Percentiles rank a stretch among this genome's conserved stretches.
phyloP scores from a whole-genome alignment of 331 rosid species.

The Quercus tomentella region DNA sequence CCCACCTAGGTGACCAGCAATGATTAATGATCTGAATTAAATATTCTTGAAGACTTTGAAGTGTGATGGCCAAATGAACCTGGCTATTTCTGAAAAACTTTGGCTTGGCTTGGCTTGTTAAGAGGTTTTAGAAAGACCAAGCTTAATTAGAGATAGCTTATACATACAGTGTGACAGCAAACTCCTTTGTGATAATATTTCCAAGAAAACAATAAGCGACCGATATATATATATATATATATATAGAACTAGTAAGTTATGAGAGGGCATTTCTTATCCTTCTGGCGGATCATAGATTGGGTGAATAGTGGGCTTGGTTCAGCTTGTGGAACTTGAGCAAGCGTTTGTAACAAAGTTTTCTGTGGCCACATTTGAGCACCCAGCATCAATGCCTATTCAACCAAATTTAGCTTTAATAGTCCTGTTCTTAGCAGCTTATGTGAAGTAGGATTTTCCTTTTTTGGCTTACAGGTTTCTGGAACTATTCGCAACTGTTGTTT shows the following conservation, averaged over 20 bases:
- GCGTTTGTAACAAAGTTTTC: neutral
- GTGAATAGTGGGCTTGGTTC: neutral
- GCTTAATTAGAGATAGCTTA: neutral
- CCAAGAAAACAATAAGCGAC: neutral
- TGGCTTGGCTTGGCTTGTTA: neutral
- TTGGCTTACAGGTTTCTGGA: slow-evolving; percentile 71
- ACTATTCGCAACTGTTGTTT: slow-evolving; percentile 93
- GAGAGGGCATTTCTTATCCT: neutral
- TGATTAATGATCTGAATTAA: neutral
- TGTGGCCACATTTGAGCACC: neutral
- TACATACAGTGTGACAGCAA: neutral
- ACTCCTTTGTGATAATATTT: neutral
- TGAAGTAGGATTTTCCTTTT: slow-evolving; percentile 5
- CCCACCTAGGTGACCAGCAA: neutral
- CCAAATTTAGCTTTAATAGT: neutral
- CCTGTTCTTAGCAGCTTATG: slow-evolving; percentile 7
- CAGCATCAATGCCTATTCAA: neutral
- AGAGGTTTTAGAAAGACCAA: neutral
- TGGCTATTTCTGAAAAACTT: neutral
- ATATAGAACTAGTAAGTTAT: neutral
- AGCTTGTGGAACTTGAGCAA: neutral
- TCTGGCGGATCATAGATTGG: neutral
- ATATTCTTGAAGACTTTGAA: neutral
- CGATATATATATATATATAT: neutral
- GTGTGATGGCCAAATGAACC: neutral